Evolutionary conservation across 768 basidiomycete genomes (phyloP).

Genomic region (Boletus eberwhitei): DNA sequence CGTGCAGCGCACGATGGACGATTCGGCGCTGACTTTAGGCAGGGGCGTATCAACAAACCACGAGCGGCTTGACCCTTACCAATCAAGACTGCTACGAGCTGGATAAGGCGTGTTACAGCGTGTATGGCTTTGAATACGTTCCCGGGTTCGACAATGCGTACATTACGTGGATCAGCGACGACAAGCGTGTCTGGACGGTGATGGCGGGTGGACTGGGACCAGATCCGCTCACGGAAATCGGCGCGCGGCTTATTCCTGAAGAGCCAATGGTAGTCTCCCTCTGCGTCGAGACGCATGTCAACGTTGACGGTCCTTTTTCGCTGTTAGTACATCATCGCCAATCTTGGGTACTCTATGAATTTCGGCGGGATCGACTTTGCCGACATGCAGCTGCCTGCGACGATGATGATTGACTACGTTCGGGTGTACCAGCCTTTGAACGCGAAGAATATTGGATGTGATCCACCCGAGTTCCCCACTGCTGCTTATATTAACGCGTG

Average conservation of each 20-base stretch:
- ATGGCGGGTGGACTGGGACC: slow-evolving; percentile 45
- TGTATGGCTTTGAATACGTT: slow-evolving; percentile 55
- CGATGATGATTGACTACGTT: slow-evolving; percentile 78
- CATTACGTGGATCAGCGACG: slow-evolving; percentile 67
- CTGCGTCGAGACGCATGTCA: background rate
- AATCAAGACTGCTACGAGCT: slow-evolving; percentile 46
- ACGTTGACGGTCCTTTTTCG: background rate
- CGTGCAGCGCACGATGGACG: background rate
- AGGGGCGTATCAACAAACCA: slow-evolving; percentile 40
- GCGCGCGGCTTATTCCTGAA: slow-evolving; percentile 55
- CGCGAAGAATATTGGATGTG: slow-evolving; percentile 56
- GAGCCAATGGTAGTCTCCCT: slow-evolving; percentile 57
- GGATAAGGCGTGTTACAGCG: slow-evolving; percentile 39
- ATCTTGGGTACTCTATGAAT: slow-evolving; percentile 65
- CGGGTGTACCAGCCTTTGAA: slow-evolving; percentile 65
- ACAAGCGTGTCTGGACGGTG: slow-evolving; percentile 55
- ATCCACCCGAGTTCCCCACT: slow-evolving; percentile 74
- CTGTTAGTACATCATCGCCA: slow-evolving; percentile 61
- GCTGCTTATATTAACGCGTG: slow-evolving; percentile 69
- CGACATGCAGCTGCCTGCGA: slow-evolving; percentile 50
- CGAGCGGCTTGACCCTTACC: slow-evolving; percentile 34
- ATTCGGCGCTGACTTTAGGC: slow-evolving; percentile 2
- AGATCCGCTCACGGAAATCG: slow-evolving; percentile 51
- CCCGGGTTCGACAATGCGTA: slow-evolving; percentile 52
- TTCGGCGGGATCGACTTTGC: slow-evolving; percentile 66